Evolutionary conservation across 257 asterid genomes (phyloP), one percentile per base, ranked within the genome.

Genomic region (Apocynum venetum): DNA sequence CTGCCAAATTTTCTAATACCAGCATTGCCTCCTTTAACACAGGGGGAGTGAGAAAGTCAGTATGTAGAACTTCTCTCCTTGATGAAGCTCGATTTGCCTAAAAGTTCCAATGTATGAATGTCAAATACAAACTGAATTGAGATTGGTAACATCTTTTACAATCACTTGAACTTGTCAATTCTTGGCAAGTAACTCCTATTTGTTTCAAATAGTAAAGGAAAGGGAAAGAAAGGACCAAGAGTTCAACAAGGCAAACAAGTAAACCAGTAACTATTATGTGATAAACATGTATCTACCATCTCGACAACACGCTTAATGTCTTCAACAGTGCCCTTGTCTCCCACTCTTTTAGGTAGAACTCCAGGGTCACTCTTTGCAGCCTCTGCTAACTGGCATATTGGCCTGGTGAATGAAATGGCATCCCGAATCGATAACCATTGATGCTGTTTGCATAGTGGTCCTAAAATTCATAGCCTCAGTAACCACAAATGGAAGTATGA

Each of bases 31-130:
- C 94, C 80, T 88, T 90, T n/a, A 93, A 61, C 38, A 91, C 97
- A 25, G 88, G 92, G 56, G 98, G 98, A 2, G 97, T 93, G 36
- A 93, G 90, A 81, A 96, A 96, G 80, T 89, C 92, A 25, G 95
- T 91, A 78, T 96, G 99, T 72, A 88, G 64, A 82, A 90, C 88
- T 84, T 93, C 97, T 75, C 83, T 85, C 84, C 96, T 93, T 25
- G 82, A 83, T 38, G 96, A 89, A 64, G 96, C 97, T 71, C 97
- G 86, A 75, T 87, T 85, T 67, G 97, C 98, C 99, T 93, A 82
- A 64, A 9, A 76, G 75, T 77, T 57, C 63, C 57, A 76, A 20
- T 67, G 52, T 38, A 47, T 69, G 12, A 68, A 61, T n/a, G 55
- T 51, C 44, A 46, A 74, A 40, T 36, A 77, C 55, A 52, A 59